A percentile compares a stretch with the other conserved stretches of the same genome.
These are phyloP conservation scores for Effrenium voratum DNA, from an alignment of 73 alveolate genomes.

Conservation along the genomic window DNA sequence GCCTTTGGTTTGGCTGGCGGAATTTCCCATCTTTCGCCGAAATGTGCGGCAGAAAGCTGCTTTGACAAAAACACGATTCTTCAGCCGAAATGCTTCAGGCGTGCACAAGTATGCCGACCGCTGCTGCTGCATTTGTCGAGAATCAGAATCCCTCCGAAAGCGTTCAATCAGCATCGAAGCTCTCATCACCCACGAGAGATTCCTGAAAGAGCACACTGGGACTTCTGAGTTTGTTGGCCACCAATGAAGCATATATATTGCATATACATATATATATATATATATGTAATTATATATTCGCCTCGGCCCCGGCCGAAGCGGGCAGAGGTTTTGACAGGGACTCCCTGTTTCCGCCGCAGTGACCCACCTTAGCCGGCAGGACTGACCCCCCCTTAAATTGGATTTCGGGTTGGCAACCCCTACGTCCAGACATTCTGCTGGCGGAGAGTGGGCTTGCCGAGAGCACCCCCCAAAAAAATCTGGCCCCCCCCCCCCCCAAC, in stretches of 20 bases:
- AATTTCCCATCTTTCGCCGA: conserved; percentile 9
- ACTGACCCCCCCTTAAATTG: too few relatives aligned
- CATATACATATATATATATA: not conserved
- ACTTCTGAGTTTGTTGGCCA: not conserved
- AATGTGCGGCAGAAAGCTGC: not conserved
- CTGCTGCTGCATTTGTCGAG: not conserved
- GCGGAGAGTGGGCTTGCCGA: too few relatives aligned
- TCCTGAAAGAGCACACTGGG: not conserved
- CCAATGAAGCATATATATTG: not conserved
- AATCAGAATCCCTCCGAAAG: not conserved
- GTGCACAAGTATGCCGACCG: not conserved
- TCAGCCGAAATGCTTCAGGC: conserved; percentile 2
- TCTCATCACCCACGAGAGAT: not conserved
- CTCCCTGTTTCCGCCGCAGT: too few relatives aligned
- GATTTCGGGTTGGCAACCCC: too few relatives aligned
- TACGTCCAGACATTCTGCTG: too few relatives aligned
- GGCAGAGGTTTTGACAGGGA: too few relatives aligned
- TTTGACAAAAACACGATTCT: not conserved
- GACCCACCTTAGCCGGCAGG: too few relatives aligned
- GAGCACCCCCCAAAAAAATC: too few relatives aligned
- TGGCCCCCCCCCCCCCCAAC: too few relatives aligned
- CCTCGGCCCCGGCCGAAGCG: too few relatives aligned
- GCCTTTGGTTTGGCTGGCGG: conserved; percentile 21
- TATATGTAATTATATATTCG: not conserved
- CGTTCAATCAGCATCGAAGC: not conserved